phyloP scores from a whole-genome alignment of 1,284 basidiomycete species.

The Cutaneotrichosporon sp. region DNA sequence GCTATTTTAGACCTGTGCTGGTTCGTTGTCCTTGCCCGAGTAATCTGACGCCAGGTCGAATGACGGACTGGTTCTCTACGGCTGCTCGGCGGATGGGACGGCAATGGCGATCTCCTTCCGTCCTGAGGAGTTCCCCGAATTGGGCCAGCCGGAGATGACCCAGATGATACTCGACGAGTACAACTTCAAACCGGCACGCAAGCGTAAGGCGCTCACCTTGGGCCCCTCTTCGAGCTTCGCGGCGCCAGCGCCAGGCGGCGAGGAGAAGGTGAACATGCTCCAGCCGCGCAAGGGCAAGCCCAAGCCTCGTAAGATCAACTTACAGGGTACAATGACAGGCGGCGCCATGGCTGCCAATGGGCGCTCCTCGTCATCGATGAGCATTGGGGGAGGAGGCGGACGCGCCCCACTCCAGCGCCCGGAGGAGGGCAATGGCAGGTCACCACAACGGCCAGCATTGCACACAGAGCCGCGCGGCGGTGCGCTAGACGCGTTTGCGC shows the following conservation, averaged over 20 bases:
- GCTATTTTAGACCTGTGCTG: slow-evolving; percentile 95
- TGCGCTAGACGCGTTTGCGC: slow-evolving; percentile 33
- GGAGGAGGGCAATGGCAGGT: background rate
- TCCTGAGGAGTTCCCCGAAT: slow-evolving; percentile 73
- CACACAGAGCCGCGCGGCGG: slow-evolving; percentile 6
- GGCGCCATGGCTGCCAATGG: slow-evolving; percentile 9
- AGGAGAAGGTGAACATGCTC: slow-evolving; percentile 28
- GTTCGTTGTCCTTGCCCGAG: slow-evolving; percentile 42
- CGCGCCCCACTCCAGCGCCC: slow-evolving; percentile 11
- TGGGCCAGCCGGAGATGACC: slow-evolving; percentile 71
- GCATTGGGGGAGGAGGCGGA: slow-evolving; percentile 2
- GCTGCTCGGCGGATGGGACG: slow-evolving; percentile 92
- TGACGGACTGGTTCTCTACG: slow-evolving; percentile 88
- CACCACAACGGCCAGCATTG: background rate
- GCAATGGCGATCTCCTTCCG: slow-evolving; percentile 85
- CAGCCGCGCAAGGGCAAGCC: slow-evolving; percentile 28
- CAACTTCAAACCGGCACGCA: slow-evolving; percentile 58
- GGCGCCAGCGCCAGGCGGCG: slow-evolving; percentile 9
- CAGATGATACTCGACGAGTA: slow-evolving; percentile 76
- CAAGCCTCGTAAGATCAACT: slow-evolving; percentile 21
- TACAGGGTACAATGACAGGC: slow-evolving; percentile 21
- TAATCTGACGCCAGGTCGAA: slow-evolving; percentile 64
- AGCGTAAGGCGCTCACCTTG: slow-evolving; percentile 16
- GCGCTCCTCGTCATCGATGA: slow-evolving; percentile 9
- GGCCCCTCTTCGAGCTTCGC: slow-evolving; percentile 30